A percentile compares a stretch with the other conserved stretches of the same genome.
Evolutionary conservation across 768 basidiomycete genomes (phyloP).

Genomic region (Collybia mongolica): DNA sequence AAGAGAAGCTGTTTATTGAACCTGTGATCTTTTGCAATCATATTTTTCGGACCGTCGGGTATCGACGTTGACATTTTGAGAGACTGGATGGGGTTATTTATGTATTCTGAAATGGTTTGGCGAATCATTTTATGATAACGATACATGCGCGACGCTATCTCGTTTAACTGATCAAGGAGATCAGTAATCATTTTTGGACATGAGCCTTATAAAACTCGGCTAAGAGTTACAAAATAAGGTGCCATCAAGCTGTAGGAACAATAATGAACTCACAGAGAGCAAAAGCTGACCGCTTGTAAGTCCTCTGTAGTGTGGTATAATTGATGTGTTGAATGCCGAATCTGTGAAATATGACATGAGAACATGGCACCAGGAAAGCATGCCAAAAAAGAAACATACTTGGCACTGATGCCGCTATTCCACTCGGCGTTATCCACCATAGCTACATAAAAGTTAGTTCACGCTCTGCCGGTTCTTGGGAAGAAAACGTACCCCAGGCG

Average conservation of each 20-base stretch:
- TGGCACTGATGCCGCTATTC: slow-evolving; percentile 36
- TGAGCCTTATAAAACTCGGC: not conserved
- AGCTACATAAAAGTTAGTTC: slow-evolving; percentile 20
- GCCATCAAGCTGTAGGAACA: not conserved
- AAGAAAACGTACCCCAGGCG: slow-evolving; percentile 38
- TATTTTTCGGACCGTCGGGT: no score
- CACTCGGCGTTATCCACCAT: slow-evolving; percentile 51
- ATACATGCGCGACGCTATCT: no score
- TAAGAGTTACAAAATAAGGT: not conserved
- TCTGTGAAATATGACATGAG: slow-evolving; percentile 17
- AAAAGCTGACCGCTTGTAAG: slow-evolving; percentile 46
- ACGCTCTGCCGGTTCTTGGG: no score
- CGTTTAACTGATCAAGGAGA: no score
- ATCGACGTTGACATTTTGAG: no score
- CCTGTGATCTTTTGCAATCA: no score
- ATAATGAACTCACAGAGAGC: slow-evolving; percentile 31
- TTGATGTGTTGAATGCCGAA: slow-evolving; percentile 53
- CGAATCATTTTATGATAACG: no score
- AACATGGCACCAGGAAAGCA: not conserved
- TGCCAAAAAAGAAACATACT: slow-evolving; percentile 18
- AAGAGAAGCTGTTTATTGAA: no score
- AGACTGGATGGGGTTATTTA: no score
- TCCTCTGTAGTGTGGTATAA: slow-evolving; percentile 46
- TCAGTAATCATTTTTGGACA: not conserved
- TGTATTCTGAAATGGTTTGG: no score